Evolutionary conservation across 768 basidiomycete genomes (phyloP), one percentile per base, ranked within the genome.

Genomic region (Mycena venus): DNA sequence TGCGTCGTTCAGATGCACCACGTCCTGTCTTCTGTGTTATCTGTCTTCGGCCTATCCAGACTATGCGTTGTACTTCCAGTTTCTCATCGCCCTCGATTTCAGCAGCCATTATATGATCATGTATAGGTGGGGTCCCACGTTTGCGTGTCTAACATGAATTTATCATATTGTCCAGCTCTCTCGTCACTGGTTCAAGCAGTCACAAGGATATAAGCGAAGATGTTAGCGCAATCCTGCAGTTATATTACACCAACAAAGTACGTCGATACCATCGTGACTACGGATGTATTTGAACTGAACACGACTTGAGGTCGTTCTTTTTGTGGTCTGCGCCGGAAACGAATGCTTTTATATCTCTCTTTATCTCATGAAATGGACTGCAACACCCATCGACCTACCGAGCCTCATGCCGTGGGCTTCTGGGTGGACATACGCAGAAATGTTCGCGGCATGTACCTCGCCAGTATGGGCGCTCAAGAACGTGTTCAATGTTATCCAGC

Each of bases 21-120:
- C 98, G 2, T 94, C 97, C 3, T 96, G 97, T 82, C 88, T 99
- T 64, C 88, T 99, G 31, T 98, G 96, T 83, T 99, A 97, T 86
- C 91, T 99, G 38, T 92, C 97, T 19, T 94, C 94, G 12, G 96
- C 91, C 63, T 99, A 99, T 85, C 96, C 97, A 5, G 79, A 84
- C n/a, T 95, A 88, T 75, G 95, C 97, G 4, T 85, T 98, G 38
- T 79, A 92, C 61, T 99, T 99, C 88, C 96, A 98, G 84, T 94
- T 95, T 85, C 91, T 99, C 74, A 99, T 99, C 84, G 92, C 97
- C 0, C 91, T 99, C 70, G 98, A 99, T 83, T 99, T 99, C 82
- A 94, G 95, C 78, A 98, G 96, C 78, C 98, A 99, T 84, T 99
- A 99, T 85, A 99, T 99, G 92, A 98, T 99, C 83, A 99, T 99